These are phyloP conservation scores for Parietaria judaica DNA, from an alignment of 306 rosid genomes.

Conservation along the genomic window DNA sequence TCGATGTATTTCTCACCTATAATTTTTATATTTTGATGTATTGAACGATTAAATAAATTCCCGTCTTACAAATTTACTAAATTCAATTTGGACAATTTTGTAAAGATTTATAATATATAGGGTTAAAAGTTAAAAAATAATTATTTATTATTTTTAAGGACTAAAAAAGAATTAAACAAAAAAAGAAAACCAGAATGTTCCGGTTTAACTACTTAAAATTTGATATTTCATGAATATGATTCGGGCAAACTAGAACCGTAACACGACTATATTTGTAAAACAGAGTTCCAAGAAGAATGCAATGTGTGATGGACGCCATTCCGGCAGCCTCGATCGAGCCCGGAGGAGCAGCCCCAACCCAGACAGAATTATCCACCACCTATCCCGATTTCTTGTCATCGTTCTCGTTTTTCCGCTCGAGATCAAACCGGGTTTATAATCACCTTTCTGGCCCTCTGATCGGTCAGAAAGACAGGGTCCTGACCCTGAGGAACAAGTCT, in stretches of 20 bases:
- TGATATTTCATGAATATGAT: background rate
- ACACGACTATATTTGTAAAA: too few species aligned
- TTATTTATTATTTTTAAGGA: too few species aligned
- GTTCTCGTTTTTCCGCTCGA: conserved; percentile 59
- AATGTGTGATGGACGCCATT: conserved; percentile 73
- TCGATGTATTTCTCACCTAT: too few species aligned
- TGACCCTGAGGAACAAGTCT: conserved; percentile 78
- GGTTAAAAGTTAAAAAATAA: too few species aligned
- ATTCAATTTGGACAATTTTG: too few species aligned
- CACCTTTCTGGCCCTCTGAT: conserved; percentile 43
- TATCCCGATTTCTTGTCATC: conserved; percentile 49
- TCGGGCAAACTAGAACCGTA: too few species aligned
- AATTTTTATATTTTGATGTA: too few species aligned
- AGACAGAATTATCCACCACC: conserved; percentile 50
- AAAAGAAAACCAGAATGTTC: too few species aligned
- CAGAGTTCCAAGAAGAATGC: conserved; percentile 99
- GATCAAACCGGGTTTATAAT: conserved; percentile 46
- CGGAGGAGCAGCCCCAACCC: conserved; percentile 80
- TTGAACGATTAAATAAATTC: too few species aligned
- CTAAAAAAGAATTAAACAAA: too few species aligned
- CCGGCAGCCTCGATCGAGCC: conserved; percentile 72
- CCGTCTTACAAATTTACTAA: too few species aligned
- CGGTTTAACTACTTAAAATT: background rate
- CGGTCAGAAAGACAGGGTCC: conserved; percentile 39
- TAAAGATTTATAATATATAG: too few species aligned